phyloP scores from a whole-genome alignment of 2,329 filamentous ascomycete genomes.

The Pseudogymnoascus sp. region DNA sequence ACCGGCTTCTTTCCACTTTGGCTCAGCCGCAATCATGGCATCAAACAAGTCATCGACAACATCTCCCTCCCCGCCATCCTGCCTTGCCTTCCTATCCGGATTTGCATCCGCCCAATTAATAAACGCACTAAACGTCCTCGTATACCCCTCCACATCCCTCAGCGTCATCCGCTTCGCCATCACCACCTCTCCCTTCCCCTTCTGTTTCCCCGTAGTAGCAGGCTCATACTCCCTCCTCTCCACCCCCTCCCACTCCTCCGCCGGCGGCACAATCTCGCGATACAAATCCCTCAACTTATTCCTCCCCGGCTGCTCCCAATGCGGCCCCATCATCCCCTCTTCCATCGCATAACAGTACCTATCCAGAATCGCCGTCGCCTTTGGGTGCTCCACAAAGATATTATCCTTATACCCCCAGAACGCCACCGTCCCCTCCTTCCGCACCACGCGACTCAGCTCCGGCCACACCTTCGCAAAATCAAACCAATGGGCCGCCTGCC shows the following conservation, averaged over 20 bases:
- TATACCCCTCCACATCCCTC: conserved; percentile 51
- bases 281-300: conserved; percentile 44
- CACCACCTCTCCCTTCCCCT: conserved; percentile 36
- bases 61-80: conserved; percentile 49
- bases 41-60: conserved; percentile 55
- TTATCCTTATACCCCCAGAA: conserved; percentile 61
- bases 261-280: conserved; percentile 42
- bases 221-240: conserved; percentile 50
- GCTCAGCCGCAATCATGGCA: conserved; percentile 44
- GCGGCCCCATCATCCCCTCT: conserved; percentile 44
- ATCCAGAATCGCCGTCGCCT: conserved; percentile 44
- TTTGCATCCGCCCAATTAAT: conserved; percentile 50
- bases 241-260: conserved; percentile 42
- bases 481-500: conserved; percentile 60
- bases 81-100: conserved; percentile 39
- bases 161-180: conserved; percentile 46
- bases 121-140: conserved; percentile 51
- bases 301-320: conserved; percentile 54
- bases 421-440: conserved; percentile 48
- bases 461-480: conserved; percentile 47
- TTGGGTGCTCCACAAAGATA: conserved; percentile 44
- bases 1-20: conserved; percentile 40
- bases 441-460: conserved; percentile 44
- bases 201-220: conserved; percentile 32
- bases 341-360: conserved; percentile 45